phyloP scores from a whole-genome alignment of 306 rosid species.

The Boehmeria nivea region DNA sequence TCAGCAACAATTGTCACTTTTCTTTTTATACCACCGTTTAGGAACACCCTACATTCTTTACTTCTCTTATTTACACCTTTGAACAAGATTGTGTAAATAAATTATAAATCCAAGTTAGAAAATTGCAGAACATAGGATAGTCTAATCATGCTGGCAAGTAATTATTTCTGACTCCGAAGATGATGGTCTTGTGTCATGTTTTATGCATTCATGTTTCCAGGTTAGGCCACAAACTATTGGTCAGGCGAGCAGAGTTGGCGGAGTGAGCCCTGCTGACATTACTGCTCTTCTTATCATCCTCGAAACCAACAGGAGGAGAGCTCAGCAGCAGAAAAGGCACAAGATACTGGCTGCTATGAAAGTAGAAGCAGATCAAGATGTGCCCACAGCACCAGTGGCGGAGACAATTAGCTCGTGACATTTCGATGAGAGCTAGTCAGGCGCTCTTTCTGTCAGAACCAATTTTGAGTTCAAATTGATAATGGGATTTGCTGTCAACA shows the following conservation, averaged over 20 bases:
- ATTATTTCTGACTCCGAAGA: neutral
- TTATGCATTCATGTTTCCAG: slow-evolving; percentile 21
- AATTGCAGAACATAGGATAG: neutral
- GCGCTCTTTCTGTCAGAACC: neutral
- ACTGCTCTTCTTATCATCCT: slow-evolving; percentile 86
- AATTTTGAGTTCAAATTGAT: neutral
- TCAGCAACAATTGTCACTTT: neutral
- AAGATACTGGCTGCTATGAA: slow-evolving; percentile 45
- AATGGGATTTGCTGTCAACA: neutral
- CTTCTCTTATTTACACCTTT: too few species aligned
- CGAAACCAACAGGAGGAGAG: slow-evolving; percentile 65
- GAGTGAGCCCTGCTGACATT: slow-evolving; percentile 95
- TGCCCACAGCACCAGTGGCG: slow-evolving; percentile 37
- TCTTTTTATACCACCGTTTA: neutral
- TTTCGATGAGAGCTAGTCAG: neutral
- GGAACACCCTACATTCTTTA: neutral
- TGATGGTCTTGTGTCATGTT: neutral
- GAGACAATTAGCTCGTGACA: slow-evolving; percentile 52
- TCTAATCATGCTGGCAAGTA: neutral
- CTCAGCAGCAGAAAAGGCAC: slow-evolving; percentile 52
- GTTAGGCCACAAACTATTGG: slow-evolving; percentile 76
- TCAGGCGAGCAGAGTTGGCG: slow-evolving; percentile 95
- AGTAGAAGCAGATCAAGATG: slow-evolving; percentile 31
- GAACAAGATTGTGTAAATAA: neutral
- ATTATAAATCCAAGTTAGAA: too few species aligned